Evolutionary conservation across 352 stramenopile species (phyloP), one percentile per base, ranked within the genome.

Genomic region (Saprolegnia parasitica): DNA sequence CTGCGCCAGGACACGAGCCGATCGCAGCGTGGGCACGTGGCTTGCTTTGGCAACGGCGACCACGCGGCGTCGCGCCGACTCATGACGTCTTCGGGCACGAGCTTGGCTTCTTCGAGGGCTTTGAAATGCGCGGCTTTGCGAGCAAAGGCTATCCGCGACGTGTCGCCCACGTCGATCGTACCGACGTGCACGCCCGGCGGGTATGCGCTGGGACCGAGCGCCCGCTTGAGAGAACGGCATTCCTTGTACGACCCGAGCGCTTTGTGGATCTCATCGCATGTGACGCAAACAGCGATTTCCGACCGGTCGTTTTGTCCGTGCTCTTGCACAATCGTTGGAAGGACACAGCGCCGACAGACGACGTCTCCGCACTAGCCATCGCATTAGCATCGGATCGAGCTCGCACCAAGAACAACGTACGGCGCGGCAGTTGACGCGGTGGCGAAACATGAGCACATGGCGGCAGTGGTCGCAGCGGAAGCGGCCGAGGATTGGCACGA

Each of bases 1-100:
- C 13, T 60, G 24, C 52, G 52, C 52, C 52, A 60, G 8, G 52
- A 21, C 24, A 60, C 24, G 20, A 4, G 11, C 13, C n/a, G 24
- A 40, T 24, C n/a, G 35, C 52, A 60, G 24, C n/a, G 52, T 3
- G 11, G 13, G 20, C 52, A 60, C 20, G 2, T 26, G 11, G 52
- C 35, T 24, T 16, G 52, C n/a, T 11, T 60, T 3, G 20, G 3
- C 16, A 9, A 24, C 35, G 52, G 52, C 8, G 52, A 60, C 52
- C 52, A 60, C 35, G 52, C 13, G 16, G 16, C 24, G 20, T 60
- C 52, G 8, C 52, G 24, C 35, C 52, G 52, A 13, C 4, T 16
- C 52, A 60, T 60, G 35, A 26, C 11, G 11, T 60, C 52, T n/a
- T 60, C 52, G 10, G 52, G 52, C 52, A 60, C 52, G 35, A 60